Percentiles rank a stretch among this genome's conserved stretches.
These are phyloP conservation scores for Microdochium bolleyi DNA, from an alignment of 2,329 filamentous ascomycete genomes.

Conservation along the genomic window DNA sequence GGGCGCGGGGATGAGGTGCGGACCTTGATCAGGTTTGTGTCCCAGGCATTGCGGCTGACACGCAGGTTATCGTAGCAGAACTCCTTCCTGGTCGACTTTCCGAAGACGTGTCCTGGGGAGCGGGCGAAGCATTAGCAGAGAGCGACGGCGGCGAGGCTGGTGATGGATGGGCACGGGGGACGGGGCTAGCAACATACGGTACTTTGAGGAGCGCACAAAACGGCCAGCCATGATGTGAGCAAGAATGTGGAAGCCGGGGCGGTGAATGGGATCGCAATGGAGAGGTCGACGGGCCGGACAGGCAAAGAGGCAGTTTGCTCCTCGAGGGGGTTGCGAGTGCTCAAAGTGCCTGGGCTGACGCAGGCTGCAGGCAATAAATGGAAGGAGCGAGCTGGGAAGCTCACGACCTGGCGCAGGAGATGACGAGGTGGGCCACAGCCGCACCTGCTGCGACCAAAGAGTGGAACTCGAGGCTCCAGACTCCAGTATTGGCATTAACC, in stretches of 20 bases:
- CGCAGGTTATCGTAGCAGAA: constrained; percentile 98
- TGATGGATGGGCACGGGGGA: constrained; percentile 3
- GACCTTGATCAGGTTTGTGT: constrained; percentile 96
- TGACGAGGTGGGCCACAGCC: not conserved
- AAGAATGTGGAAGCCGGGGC: not conserved
- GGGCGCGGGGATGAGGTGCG: constrained; percentile 3
- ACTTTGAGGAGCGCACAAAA: constrained; percentile 62
- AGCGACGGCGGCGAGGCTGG: constrained; percentile 9
- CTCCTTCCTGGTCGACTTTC: constrained; percentile 90
- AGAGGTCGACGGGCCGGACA: not conserved
- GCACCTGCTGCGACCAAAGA: not conserved
- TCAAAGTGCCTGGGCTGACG: too few relatives aligned
- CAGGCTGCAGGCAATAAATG: too few relatives aligned
- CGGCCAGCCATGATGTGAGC: constrained; percentile 45
- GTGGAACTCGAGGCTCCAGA: not conserved
- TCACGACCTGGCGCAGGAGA: not conserved
- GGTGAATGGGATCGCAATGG: not conserved
- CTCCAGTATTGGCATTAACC: too few relatives aligned
- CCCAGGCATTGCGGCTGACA: constrained; percentile 98
- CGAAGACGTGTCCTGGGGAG: constrained; percentile 86
- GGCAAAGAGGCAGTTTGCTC: not conserved
- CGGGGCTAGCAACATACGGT: constrained; percentile 40
- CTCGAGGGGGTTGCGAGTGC: not conserved
- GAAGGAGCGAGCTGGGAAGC: too few relatives aligned
- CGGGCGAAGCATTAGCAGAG: constrained; percentile 16